These are phyloP conservation scores for Cyclotella atomus DNA, from an alignment of 108 stramenopile species.

Conservation along the genomic window DNA sequence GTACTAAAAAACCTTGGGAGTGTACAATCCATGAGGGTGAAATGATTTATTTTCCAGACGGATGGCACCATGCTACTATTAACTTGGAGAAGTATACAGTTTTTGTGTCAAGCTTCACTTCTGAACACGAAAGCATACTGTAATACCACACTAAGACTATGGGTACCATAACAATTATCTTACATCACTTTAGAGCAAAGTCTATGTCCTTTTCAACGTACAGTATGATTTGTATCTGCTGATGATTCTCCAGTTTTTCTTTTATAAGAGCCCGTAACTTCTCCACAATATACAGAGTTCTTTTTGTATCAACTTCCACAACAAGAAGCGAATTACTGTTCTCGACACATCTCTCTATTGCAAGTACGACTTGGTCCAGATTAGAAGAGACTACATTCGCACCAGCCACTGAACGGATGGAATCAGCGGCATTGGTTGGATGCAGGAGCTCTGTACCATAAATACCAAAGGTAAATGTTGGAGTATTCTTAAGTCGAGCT, in stretches of 20 bases:
- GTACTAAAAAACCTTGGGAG: conserved; percentile 63
- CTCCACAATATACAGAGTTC: conserved; percentile 21
- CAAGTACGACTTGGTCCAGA: conserved; percentile 15
- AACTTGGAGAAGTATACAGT: conserved; percentile 88
- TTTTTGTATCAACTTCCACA: conserved; percentile 25
- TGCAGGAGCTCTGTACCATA: conserved; percentile 21
- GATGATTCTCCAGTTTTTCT: conserved; percentile 13
- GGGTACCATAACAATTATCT: not conserved
- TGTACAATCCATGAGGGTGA: conserved; percentile 84
- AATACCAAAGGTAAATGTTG: conserved; percentile 24
- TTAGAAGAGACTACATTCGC: conserved; percentile 23
- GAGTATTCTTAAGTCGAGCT: not conserved
- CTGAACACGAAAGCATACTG: conserved; percentile 73
- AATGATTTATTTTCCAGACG: conserved; percentile 84
- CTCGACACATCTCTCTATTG: conserved; percentile 16
- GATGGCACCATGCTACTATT: conserved; percentile 91
- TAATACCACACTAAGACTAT: no score
- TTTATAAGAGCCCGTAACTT: conserved; percentile 15
- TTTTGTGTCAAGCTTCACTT: conserved; percentile 90
- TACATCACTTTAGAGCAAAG: conserved; percentile 2
- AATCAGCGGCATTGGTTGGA: conserved; percentile 38
- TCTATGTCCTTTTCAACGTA: conserved; percentile 13
- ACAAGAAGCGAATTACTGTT: conserved; percentile 1
- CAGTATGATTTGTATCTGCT: conserved; percentile 11
- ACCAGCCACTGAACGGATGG: conserved; percentile 31